These are phyloP conservation scores for Lagerstroemia speciosa DNA, from an alignment of 345 rosid species.

Conservation along the genomic window DNA sequence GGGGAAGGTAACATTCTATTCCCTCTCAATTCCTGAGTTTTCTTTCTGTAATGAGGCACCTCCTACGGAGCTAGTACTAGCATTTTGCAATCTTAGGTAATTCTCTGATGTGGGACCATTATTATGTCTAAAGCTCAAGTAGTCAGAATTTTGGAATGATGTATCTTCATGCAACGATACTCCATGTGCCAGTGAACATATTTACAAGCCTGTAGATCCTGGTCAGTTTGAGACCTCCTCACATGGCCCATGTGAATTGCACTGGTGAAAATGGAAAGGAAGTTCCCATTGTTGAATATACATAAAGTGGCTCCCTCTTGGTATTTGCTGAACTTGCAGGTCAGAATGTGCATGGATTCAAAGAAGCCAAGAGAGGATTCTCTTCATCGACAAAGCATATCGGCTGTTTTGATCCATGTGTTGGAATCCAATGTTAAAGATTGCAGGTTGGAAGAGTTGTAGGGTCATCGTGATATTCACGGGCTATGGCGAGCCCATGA, in stretches of 20 bases:
- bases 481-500: constrained; percentile 94
- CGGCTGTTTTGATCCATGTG: constrained; percentile 79
- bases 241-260: background rate
- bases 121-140: no score
- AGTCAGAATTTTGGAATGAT: no score
- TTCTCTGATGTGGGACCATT: no score
- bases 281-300: no score
- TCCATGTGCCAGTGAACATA: no score
- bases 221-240: no score
- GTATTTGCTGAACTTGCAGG: background rate
- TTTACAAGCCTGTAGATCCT: no score
- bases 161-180: no score
- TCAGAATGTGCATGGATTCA: constrained; percentile 44
- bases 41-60: background rate
- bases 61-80: background rate
- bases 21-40: background rate
- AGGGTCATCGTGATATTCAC: constrained; percentile 93
- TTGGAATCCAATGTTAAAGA: constrained; percentile 91
- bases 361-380: constrained; percentile 94
- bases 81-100: no score
- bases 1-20: constrained; percentile 49
- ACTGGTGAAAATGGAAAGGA: background rate
- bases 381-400: constrained; percentile 98
- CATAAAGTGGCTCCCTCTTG: no score
- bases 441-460: constrained; percentile 90